These are phyloP conservation scores for Carex littledalei DNA, from an alignment of 176 grass and related monocot species.

Conservation along the genomic window DNA sequence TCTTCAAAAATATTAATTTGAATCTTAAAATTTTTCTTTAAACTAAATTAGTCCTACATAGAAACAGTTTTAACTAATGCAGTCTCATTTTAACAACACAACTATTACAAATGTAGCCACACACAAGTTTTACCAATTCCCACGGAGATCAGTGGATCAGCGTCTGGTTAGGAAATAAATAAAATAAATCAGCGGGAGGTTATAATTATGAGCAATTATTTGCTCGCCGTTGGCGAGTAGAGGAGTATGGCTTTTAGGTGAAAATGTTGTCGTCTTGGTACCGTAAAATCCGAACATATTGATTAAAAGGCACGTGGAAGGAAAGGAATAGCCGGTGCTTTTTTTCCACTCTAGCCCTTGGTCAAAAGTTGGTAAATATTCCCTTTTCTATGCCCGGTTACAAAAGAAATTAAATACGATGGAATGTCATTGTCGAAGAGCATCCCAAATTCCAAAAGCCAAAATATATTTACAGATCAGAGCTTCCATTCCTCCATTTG, in stretches of 20 bases:
- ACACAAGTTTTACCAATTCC: too few species aligned
- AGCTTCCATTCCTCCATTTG: too few species aligned
- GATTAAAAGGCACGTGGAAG: constrained; percentile 15
- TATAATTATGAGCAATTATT: neutral
- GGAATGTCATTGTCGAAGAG: neutral
- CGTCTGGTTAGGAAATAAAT: neutral
- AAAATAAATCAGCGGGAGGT: neutral
- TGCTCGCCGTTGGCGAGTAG: neutral
- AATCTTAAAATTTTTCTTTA: too few species aligned
- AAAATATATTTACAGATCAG: too few species aligned
- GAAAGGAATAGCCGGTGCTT: constrained; percentile 5
- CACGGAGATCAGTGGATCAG: too few species aligned
- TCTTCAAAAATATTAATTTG: too few species aligned
- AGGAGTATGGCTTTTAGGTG: constrained; percentile 21
- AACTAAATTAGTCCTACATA: too few species aligned
- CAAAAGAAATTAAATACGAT: neutral
- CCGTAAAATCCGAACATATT: constrained; percentile 3
- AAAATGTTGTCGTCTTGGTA: constrained; percentile 2
- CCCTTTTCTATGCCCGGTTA: neutral
- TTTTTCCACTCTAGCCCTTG: neutral
- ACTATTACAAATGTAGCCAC: too few species aligned
- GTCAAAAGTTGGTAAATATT: neutral
- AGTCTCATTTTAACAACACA: too few species aligned
- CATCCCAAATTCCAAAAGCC: too few species aligned
- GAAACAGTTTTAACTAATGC: too few species aligned